phyloP scores from a whole-genome alignment of 2,329 filamentous ascomycete genomes.

The Claviceps pazoutovae region DNA sequence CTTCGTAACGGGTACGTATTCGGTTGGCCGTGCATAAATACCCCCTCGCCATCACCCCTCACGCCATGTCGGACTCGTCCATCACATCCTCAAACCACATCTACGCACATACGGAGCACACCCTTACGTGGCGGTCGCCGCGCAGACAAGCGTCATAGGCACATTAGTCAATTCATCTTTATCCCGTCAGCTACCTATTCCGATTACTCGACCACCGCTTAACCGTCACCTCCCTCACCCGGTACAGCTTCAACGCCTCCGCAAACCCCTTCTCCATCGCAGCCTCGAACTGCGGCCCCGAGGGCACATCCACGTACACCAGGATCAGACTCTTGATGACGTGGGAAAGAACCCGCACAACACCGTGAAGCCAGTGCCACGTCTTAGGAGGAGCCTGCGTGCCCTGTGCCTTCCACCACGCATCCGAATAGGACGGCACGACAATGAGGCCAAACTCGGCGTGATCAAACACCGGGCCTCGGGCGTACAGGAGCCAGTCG shows the following conservation, averaged over 20 bases:
- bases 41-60: too few species aligned
- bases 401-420: slow-evolving; percentile 52
- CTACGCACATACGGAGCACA: too few species aligned
- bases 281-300: slow-evolving; percentile 37
- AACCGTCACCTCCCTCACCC: slow-evolving; percentile 65
- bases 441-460: slow-evolving; percentile 85
- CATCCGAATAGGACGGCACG: slow-evolving; percentile 65
- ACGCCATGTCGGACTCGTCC: too few species aligned
- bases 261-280: slow-evolving; percentile 43
- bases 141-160: too few species aligned
- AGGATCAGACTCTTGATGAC: slow-evolving; percentile 83
- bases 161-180: not conserved
- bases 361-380: slow-evolving; percentile 78
- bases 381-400: slow-evolving; percentile 35
- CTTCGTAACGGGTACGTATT: too few species aligned
- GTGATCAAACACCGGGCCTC: slow-evolving; percentile 86
- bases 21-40: too few species aligned
- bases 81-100: too few species aligned
- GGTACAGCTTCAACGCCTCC: slow-evolving; percentile 52
- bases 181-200: slow-evolving; percentile 29
- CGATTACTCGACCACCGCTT: slow-evolving; percentile 77
- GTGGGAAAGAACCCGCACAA: slow-evolving; percentile 79
- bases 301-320: slow-evolving; percentile 81
- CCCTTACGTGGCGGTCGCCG: too few species aligned
- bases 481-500: slow-evolving; percentile 87